Evolutionary conservation across 1,139 yeast genomes (phyloP), one percentile per base, ranked within the genome.

Genomic region (Scheffersomyces cryptocercus): DNA sequence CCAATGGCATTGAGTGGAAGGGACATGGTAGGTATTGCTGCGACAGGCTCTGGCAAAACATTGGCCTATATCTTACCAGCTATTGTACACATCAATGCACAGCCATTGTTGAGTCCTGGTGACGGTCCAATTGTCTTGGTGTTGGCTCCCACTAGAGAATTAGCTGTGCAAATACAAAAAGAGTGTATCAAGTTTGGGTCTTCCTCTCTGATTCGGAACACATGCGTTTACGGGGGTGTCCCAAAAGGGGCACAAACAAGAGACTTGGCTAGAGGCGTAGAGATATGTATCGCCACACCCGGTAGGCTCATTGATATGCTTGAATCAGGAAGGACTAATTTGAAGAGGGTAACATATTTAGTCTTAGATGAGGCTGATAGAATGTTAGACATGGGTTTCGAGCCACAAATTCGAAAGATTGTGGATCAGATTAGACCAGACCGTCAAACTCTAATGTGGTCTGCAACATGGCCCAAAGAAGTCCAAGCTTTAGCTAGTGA

Each of bases 401-500:
- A 89, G 75, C 96, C 96, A 53, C 96, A 88, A 76, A 89, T 89
- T 69, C 82, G 97, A 77, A 88, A 88, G 74, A 90, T 89, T 68
- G 89, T 90, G 56, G 96, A 88, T 61, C 96, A 88, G 77, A 89
- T 89, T 64, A 85, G 97, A 74, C 97, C 97, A 50, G 97, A 90
- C 68, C 87, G 97, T 75, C 99, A 93, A 77, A 93, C 99, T 49
- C 81, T 93, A 64, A 88, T 93, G 97, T 93, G 98, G 98, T 90
- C 98, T 53, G 99, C 99, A 56, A 93, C 99, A 44, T 93, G 99
- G 99, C 99, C 99, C 62, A 90, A 90, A 79, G 96, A 89, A 70
- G 98, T 93, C 52, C 95, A 91, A 77, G 77, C 84, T 56, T 80
- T 93, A 64, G 95, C 98, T 53, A 80, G 85, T 61, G 99, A 93